phyloP scores from a whole-genome alignment of 1,284 basidiomycete genomes.

The Rugosomyces carneus region DNA sequence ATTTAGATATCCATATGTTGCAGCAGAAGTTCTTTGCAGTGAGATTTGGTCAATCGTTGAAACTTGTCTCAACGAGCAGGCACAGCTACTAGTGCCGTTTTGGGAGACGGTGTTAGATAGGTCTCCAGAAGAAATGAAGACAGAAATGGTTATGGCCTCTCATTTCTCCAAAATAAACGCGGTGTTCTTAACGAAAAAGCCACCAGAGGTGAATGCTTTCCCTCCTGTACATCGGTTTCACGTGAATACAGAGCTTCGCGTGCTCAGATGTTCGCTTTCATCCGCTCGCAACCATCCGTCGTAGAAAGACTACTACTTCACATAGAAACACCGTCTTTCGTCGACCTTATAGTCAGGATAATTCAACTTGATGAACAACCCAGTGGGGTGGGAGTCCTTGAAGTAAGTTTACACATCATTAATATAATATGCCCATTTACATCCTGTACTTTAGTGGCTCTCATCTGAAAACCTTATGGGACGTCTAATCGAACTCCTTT shows the following conservation, averaged over 20 bases:
- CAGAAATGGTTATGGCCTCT: conserved; percentile 68
- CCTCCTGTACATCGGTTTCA: conserved; percentile 19
- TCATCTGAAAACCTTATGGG: conserved; percentile 82
- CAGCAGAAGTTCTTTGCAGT: conserved; percentile 93
- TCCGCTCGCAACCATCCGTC: conserved; percentile 77
- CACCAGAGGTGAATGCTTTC: conserved; percentile 68
- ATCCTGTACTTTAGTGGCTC: conserved; percentile 63
- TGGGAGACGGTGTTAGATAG: conserved; percentile 90
- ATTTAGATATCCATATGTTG: conserved; percentile 85
- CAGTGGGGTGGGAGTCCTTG: conserved; percentile 78
- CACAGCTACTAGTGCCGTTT: conserved; percentile 75
- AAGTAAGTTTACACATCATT: conserved; percentile 51
- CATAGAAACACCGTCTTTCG: conserved; percentile 87
- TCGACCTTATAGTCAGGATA: conserved; percentile 88
- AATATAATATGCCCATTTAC: conserved; percentile 20
- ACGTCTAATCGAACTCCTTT: conserved; percentile 77
- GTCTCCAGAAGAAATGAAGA: conserved; percentile 74
- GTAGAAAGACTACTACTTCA: conserved; percentile 82
- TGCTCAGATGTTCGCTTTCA: conserved; percentile 85
- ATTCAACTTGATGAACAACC: conserved; percentile 89
- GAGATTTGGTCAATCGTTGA: conserved; percentile 95
- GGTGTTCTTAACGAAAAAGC: conserved; percentile 82
- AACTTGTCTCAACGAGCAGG: conserved; percentile 72
- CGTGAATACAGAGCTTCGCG: conserved; percentile 22
- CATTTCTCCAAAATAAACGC: conserved; percentile 89